Evolutionary conservation across 2,329 filamentous ascomycete genomes (phyloP), one percentile per base, ranked within the genome.

Genomic region (Bipolaris bicolor): DNA sequence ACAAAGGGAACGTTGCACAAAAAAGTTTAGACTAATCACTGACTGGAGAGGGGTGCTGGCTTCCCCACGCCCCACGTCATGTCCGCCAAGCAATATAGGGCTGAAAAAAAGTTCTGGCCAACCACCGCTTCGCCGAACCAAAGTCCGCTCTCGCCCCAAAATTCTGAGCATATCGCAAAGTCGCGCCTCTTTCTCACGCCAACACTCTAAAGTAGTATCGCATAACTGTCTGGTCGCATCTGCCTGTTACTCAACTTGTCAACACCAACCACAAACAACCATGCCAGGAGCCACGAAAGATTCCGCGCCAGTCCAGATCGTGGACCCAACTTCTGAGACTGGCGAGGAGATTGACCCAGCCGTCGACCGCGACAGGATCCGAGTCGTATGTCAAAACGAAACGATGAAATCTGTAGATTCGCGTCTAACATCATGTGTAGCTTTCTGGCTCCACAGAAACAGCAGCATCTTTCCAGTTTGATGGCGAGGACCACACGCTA

Each of bases 381-480:
- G 77, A 61, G 75, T 81, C 49, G 80, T 81, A 74, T 46, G 77
- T 70, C 29, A 11, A 22, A 20, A 18, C 2, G 24, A 9, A 18
- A 9, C 4, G 3, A 6, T 11, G 3, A 16, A 16, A 2, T 3
- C 22, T 6, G 10, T 13, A 4, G 16, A 43, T 34, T 13, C 1
- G 36, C n/a, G 7, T 47, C 54, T 62, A 33, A 62, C 22, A 11
- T 9, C n/a, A 2, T 15, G 15, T 29, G 5, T 55, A 97, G 94
- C 82, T 97, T 26, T 90, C 92, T 34, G 93, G 93, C 46, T 90
- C 91, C 53, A 90, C 78, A 15, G 90, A 94, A 48, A 94, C 90
- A 7, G 93, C 93, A 4, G 95, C 95, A 29, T 97, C 92, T 15
- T 99, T 98, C 75, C 91, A 98, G 75, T 96, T 99, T 70, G 87